Percentiles rank a stretch among this genome's conserved stretches.
Evolutionary conservation across 345 rosid genomes (phyloP).

Genomic region (Acer campestre): DNA sequence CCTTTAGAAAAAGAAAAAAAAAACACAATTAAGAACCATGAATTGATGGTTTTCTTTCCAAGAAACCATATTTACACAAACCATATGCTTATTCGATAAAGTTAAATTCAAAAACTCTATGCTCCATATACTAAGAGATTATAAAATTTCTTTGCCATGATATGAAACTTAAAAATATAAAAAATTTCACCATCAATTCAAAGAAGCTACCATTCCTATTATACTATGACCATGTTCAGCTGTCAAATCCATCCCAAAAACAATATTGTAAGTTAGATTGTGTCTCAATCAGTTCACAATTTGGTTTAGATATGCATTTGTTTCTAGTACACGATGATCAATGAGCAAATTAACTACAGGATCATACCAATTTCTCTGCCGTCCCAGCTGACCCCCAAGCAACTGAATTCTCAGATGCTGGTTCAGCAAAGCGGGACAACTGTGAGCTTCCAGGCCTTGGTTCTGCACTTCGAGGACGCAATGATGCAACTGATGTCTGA

Average conservation of each 20-base stretch:
- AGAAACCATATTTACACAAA: not conserved
- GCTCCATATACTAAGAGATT: not conserved
- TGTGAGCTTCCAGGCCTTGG: conserved; percentile 99
- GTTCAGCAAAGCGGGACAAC: conserved; percentile 96
- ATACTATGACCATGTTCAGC: not conserved
- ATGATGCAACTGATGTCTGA: conserved; percentile 61
- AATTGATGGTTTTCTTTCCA: not conserved
- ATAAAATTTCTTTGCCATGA: not conserved
- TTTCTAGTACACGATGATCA: not conserved
- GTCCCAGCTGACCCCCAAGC: conserved; percentile 56
- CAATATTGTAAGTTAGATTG: not conserved
- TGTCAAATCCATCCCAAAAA: conserved; percentile 3
- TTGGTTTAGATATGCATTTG: not conserved
- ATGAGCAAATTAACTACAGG: conserved; percentile 7
- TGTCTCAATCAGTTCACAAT: not conserved
- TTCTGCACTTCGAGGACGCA: conserved; percentile 97
- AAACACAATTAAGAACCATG: not conserved
- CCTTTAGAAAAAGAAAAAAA: not conserved
- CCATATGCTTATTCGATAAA: not conserved
- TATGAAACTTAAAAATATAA: not conserved
- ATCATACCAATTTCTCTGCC: conserved; percentile 66
- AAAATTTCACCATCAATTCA: not conserved
- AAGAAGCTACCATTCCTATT: not conserved
- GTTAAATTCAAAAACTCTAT: not conserved
- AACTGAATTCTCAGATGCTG: conserved; percentile 64